Evolutionary conservation across 495 filamentous ascomycete species (phyloP).

Genomic region (Neohortaea acidophila): DNA sequence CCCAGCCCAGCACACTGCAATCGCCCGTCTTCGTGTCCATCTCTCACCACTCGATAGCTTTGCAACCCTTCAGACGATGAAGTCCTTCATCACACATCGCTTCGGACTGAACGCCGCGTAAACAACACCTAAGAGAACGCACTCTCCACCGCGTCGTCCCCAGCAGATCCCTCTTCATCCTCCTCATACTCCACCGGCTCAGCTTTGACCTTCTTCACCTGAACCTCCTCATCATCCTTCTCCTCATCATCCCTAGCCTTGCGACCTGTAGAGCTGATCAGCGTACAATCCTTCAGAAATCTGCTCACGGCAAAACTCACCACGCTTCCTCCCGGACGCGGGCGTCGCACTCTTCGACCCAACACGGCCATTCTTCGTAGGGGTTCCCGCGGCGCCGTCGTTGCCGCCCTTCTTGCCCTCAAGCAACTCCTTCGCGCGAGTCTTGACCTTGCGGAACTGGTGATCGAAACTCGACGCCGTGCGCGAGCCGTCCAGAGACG

Average conservation of each 20-base stretch:
- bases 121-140: neutral
- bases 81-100: too few relatives aligned
- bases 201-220: conserved; percentile 3
- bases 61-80: too few relatives aligned
- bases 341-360: neutral
- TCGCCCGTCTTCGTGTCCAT: too few relatives aligned
- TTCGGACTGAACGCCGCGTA: too few relatives aligned
- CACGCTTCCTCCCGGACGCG: neutral
- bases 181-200: conserved; percentile 1
- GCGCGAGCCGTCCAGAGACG: neutral
- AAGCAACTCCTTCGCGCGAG: conserved; percentile 1
- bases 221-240: neutral
- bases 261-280: neutral
- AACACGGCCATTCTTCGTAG: conserved; percentile 1
- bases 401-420: neutral
- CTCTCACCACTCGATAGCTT: too few relatives aligned
- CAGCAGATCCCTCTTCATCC: neutral
- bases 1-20: too few relatives aligned
- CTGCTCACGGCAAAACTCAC: neutral
- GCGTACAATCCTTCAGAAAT: neutral
- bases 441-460: conserved; percentile 7
- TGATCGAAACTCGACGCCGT: neutral
- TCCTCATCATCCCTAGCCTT: conserved; percentile 1
- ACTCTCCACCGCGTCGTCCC: neutral
- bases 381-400: neutral